Evolutionary conservation across 176 grass and related monocot genomes (phyloP), one percentile per base, ranked within the genome.

Genomic region (Paspalum notatum): DNA sequence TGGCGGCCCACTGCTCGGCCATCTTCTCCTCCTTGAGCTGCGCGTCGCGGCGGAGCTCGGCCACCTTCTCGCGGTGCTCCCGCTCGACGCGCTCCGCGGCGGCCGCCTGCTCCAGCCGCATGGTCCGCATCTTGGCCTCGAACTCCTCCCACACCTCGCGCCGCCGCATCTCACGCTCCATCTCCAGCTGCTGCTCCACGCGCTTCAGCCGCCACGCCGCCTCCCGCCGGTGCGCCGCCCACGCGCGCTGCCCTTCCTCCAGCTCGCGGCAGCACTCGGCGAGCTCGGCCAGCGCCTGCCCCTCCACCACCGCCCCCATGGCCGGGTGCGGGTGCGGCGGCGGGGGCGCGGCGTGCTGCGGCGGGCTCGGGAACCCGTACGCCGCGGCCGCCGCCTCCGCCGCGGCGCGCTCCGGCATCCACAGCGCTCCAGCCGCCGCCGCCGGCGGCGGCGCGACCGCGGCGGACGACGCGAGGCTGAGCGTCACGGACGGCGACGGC

Each of bases 11-110:
- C 78, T 96, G 97, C 72, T 99, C 97, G 3, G 87, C 93, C 82
- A 93, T 85, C 58, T 99, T 96, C 84, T 95, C 90, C 67, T 99
- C 97, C 89, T 99, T 99, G 15, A 84, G 44, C 71, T 93, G 85
- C 4, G 97, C 93, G 66, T 99, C 97, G 24, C 89, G 94, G 53
- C 87, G 82, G 65, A 99, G 83, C 1, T 85, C 91, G 8, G 80
- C 51, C 1, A 96, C 87, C 91, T 91, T 94, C 55, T 96, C 97
- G 26, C 91, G 58, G 87, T 91, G 88, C 69, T 99, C 93, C 10
- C 76, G 62, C 39, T 99, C 97, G 4, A 93, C 78, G 68, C 91
- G 88, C 73, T 99, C 97, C 57, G 87, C 78, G 3, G 85, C 87
- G 10, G 85, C 79, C 6, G 81, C 82, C 80, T 99, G 91, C 87